Conservation (phyloP, 2,329 filamentous ascomycete genomes). For the Knoxdaviesia capensis region DNA sequence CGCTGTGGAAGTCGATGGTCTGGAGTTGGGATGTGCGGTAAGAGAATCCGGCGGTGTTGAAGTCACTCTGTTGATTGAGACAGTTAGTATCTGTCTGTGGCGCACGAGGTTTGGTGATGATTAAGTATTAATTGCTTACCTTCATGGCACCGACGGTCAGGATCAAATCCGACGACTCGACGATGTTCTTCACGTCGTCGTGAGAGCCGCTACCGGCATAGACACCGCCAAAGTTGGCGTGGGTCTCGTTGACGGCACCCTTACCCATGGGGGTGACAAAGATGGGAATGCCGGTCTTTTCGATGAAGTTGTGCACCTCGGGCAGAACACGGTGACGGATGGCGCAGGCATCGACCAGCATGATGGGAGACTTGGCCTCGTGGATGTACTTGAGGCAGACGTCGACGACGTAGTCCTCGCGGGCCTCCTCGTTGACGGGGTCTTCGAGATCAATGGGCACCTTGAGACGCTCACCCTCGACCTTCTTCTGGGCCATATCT, state of each 20-base stretch:
- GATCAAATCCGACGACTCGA: constrained; percentile 52
- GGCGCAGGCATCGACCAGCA: constrained; percentile 69
- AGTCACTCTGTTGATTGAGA: constrained; percentile 35
- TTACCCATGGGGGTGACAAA: constrained; percentile 90
- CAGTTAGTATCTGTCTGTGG: not conserved
- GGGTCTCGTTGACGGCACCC: constrained; percentile 57
- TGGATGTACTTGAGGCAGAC: constrained; percentile 56
- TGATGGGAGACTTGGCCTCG: constrained; percentile 51
- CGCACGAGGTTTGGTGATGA: not conserved
- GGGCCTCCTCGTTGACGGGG: constrained; percentile 44
- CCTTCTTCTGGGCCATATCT: constrained; percentile 57
- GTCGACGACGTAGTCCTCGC: constrained; percentile 67
- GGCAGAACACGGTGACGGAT: constrained; percentile 54
- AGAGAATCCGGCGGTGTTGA: constrained; percentile 68
- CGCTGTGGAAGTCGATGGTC: constrained; percentile 66
- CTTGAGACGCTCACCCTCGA: constrained; percentile 54
- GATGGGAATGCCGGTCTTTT: constrained; percentile 55
- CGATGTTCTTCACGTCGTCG: constrained; percentile 36
- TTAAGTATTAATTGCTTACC: constrained; percentile 7
- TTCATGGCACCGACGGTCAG: constrained; percentile 47
- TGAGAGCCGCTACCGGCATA: constrained; percentile 65
- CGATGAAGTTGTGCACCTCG: constrained; percentile 53
- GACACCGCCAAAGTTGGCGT: constrained; percentile 61
- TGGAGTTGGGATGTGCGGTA: constrained; percentile 59
- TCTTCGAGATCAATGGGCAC: constrained; percentile 47